phyloP scores from a whole-genome alignment of 2,329 filamentous ascomycete genomes.

The Coniochaeta ligniaria region DNA sequence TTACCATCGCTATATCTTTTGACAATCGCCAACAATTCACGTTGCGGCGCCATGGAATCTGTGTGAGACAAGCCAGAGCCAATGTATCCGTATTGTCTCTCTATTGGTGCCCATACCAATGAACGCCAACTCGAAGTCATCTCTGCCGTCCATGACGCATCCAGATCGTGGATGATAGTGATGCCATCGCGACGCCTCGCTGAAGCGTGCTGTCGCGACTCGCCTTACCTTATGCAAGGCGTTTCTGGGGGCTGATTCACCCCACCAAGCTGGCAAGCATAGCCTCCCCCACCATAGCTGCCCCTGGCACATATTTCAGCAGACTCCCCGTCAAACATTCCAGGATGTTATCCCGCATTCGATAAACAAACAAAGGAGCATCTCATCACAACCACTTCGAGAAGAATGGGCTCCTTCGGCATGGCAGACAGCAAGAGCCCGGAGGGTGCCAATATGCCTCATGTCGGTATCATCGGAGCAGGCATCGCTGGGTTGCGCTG shows the following conservation, averaged over 20 bases:
- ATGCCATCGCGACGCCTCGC: background rate
- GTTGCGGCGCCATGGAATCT: no score
- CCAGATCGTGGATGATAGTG: no score
- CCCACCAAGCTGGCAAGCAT: background rate
- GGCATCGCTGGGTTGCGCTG: slow-evolving; percentile 49
- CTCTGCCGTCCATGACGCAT: no score
- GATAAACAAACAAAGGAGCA: background rate
- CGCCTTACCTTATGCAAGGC: background rate
- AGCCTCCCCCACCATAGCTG: background rate
- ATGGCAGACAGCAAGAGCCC: background rate
- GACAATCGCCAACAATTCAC: no score
- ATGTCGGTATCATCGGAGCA: slow-evolving; percentile 45
- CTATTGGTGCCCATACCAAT: no score
- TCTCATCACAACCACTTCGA: background rate
- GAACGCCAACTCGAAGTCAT: no score
- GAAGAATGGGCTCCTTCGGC: background rate
- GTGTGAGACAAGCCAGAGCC: no score
- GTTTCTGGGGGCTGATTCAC: background rate
- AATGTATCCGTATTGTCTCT: no score
- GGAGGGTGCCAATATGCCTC: background rate
- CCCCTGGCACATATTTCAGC: background rate
- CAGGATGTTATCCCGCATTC: background rate
- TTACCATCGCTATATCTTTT: no score
- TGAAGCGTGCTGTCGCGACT: no score
- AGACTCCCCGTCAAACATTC: background rate